Evolutionary conservation across 768 basidiomycete genomes (phyloP), one percentile per base, ranked within the genome.

Genomic region (Amanita rubescens): DNA sequence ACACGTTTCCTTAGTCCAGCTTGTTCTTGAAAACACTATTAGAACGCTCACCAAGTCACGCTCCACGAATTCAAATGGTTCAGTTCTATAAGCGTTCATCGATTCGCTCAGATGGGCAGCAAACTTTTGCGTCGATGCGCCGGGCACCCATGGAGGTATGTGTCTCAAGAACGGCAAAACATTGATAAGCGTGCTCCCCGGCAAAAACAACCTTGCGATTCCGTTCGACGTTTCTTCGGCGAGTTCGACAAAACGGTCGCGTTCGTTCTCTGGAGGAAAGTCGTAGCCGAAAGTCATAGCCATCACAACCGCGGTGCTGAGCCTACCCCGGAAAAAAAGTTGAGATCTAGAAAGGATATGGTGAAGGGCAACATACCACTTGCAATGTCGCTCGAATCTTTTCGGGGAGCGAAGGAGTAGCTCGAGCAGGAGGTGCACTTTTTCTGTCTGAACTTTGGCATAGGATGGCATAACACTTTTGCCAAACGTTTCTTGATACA

Each of bases 251-350:
- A 52, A 52, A 32, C 19, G 51, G 39, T 43, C 27, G 15, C 27
- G 24, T 15, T 15, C 7, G n/a, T 45, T 7, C 2, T 25, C 43
- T 7, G 43, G 39, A 3, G 25, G 15, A 9, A 52, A 22, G 27
- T 52, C 41, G 51, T 44, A 52, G 10, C 33, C 51, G 17, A 43
- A 52, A 14, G 43, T 52, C 43, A 30, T 52, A n/a, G 51, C 27
- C 38, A 52, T 42, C 5, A 22, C 2, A 22, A 52, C 27, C 9
- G 51, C 19, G 5, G 19, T 43, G 8, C 24, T 6, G 11, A 52
- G 41, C 41, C 51, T 52, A 20, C 10, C 9, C 41, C 41, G n/a
- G 9, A 9, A 1, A 10, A 10, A 12, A 19, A 1, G 5, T 3
- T 6, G 20, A 4, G 7, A 19, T 37, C 35, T 15, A 11, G 22